phyloP scores from a whole-genome alignment of 2,329 filamentous ascomycete species.

The Cryoendolithus antarcticus region DNA sequence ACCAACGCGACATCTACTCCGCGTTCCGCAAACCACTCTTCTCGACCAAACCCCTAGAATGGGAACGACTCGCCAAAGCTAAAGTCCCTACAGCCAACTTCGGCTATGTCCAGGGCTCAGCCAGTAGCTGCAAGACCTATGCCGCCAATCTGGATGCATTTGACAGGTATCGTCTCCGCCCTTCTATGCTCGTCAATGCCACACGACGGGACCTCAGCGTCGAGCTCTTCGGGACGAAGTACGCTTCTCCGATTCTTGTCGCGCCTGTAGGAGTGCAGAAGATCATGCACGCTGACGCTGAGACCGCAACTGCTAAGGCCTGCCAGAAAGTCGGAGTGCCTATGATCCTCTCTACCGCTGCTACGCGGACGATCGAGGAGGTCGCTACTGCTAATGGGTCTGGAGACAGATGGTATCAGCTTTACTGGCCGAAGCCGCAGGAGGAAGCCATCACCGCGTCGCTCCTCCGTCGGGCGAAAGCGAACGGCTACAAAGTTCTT shows the following conservation, averaged over 20 bases:
- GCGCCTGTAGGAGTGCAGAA: slow-evolving; percentile 26
- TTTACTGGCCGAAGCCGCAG: slow-evolving; percentile 59
- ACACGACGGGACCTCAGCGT: slow-evolving; percentile 19
- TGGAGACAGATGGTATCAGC: slow-evolving; percentile 53
- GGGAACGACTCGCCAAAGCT: slow-evolving; percentile 24
- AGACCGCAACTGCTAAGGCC: slow-evolving; percentile 2
- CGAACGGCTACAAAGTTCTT: slow-evolving; percentile 3
- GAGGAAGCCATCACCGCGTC: slow-evolving; percentile 54
- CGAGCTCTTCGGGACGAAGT: slow-evolving; percentile 10
- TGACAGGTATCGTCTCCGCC: slow-evolving; percentile 26
- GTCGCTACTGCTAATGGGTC: slow-evolving; percentile 45
- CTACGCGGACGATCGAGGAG: slow-evolving; percentile 52
- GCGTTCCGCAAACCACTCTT: slow-evolving; percentile 25
- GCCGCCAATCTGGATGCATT: slow-evolving; percentile 27
- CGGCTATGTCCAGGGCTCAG: slow-evolving; percentile 27
- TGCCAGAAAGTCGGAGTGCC: slow-evolving; percentile 40
- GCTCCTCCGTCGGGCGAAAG: slow-evolving; percentile 49
- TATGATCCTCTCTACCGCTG: slow-evolving; percentile 55
- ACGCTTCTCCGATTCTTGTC: slow-evolving; percentile 40
- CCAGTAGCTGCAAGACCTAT: slow-evolving; percentile 26
- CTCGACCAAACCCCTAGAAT: slow-evolving; percentile 29
- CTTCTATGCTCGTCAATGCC: slow-evolving; percentile 29
- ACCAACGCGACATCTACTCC: slow-evolving; percentile 27
- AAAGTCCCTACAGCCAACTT: slow-evolving; percentile 27
- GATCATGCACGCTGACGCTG: slow-evolving; percentile 5